Base-by-base conservation (phyloP, 2,329 filamentous ascomycete species). In the Colletotrichum tamarilloi region DNA sequence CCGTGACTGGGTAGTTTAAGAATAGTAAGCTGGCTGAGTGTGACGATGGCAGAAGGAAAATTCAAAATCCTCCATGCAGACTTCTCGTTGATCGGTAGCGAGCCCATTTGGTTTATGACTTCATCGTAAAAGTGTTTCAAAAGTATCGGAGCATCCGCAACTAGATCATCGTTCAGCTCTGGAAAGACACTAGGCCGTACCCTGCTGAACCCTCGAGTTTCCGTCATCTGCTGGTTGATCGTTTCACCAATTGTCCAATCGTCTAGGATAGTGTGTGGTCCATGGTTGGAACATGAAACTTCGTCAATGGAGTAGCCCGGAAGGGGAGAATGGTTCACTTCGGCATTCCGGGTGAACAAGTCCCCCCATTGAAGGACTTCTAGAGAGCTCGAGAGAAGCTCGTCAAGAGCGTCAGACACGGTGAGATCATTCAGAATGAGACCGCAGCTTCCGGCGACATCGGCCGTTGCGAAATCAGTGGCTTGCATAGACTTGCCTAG, bases 101-200 rank as follows among this genome's bases (percentile, higher is more conserved):
- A 68, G 5, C 67, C 59, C 49, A 68, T 68, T 22, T 68, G 59
- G 11, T 57, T 63, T 19, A 68, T 68, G 3, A 64, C 59, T n/a
- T 64, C 52, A 19, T 68, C 59, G 11, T 68, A 32, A n/a, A 68
- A 68, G 24, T 63, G 67, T 6, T 58, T 63, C 6, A 68, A 52
- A 4, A 68, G 49, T 7, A 26, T n/a, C 28, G 59, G 67, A 19
- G 67, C 59, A 14, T 68, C 52, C 12, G n/a, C 26, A 14, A 26
- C 1, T 6, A 63, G 46, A 32, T 64, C 26, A 4, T 62, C 16
- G 7, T n/a, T 4, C 7, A 19, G 19, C 42, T 49, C 6, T 7
- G 6, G 14, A 2, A 49, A 9, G 16, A 4, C 19, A 19, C 12
- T 12, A 49, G 19, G 8, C 8, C 7, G 6, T n/a, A 49, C 19